Evolutionary conservation across 2,329 filamentous ascomycete species (phyloP).

Genomic region (Stachybotrys echinatus): DNA sequence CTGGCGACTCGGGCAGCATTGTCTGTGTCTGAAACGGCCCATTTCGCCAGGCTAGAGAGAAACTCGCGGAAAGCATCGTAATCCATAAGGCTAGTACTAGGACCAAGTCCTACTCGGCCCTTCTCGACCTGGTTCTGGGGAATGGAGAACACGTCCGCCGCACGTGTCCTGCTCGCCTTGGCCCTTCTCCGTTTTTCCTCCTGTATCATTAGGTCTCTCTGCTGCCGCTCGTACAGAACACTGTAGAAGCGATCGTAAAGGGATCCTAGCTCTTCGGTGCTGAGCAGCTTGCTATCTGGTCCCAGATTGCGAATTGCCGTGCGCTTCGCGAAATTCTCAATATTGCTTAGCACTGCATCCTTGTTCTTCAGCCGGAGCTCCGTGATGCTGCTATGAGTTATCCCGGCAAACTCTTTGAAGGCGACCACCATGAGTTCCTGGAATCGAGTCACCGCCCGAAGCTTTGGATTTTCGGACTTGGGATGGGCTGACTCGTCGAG

Average conservation of each 20-base stretch:
- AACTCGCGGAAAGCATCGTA: slow-evolving; percentile 96
- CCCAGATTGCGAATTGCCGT: slow-evolving; percentile 95
- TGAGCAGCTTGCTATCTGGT: slow-evolving; percentile 89
- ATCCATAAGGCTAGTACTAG: slow-evolving; percentile 91
- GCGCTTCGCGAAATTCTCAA: slow-evolving; percentile 94
- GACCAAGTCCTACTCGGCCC: slow-evolving; percentile 80
- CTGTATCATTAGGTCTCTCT: slow-evolving; percentile 70
- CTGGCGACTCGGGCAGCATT: slow-evolving; percentile 55
- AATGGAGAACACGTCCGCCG: slow-evolving; percentile 30
- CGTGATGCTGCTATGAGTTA: slow-evolving; percentile 87
- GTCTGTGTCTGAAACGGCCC: slow-evolving; percentile 74
- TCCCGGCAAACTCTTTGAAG: slow-evolving; percentile 95
- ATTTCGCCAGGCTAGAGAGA: slow-evolving; percentile 80
- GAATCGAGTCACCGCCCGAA: slow-evolving; percentile 89
- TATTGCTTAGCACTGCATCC: slow-evolving; percentile 87
- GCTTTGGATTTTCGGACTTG: slow-evolving; percentile 89
- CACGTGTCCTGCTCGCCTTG: slow-evolving; percentile 48
- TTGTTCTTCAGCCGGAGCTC: slow-evolving; percentile 91
- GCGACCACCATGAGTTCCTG: slow-evolving; percentile 99
- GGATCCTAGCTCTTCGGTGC: slow-evolving; percentile 77
- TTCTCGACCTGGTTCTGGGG: slow-evolving; percentile 60
- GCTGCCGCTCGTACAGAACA: slow-evolving; percentile 85
- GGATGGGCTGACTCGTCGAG: slow-evolving; percentile 95
- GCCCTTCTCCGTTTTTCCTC: slow-evolving; percentile 66
- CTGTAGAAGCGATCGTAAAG: slow-evolving; percentile 94